Evolutionary conservation across 257 asterid species (phyloP).

Genomic region (Datura wrightii): DNA sequence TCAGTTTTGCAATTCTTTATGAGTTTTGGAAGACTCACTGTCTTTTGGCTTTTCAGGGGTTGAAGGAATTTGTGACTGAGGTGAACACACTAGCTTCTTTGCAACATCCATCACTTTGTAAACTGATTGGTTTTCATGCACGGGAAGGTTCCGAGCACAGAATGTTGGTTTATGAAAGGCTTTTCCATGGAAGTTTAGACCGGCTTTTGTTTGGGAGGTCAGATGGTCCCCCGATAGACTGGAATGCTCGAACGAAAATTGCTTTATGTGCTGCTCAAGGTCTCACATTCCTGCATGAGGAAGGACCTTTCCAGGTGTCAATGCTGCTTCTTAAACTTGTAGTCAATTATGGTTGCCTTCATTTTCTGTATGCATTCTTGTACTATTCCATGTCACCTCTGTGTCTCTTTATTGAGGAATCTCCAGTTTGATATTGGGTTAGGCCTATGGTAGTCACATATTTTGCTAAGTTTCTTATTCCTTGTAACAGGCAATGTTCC

Average conservation of each 20-base stretch:
- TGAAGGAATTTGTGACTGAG: slow-evolving; percentile 83
- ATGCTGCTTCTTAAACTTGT: slow-evolving; percentile 26
- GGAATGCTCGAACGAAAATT: slow-evolving; percentile 93
- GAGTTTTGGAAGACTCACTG: not conserved
- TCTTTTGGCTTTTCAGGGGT: slow-evolving; percentile 58
- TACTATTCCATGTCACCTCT: not conserved
- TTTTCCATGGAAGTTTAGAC: slow-evolving; percentile 90
- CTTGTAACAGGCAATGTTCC: slow-evolving; percentile 87
- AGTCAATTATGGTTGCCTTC: not conserved
- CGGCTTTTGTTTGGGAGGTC: slow-evolving; percentile 84
- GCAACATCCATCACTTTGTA: slow-evolving; percentile 80
- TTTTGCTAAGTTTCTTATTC: slow-evolving; percentile 30
- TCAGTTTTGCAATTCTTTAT: not conserved
- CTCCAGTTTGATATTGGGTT: not conserved
- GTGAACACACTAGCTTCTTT: slow-evolving; percentile 78
- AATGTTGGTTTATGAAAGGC: slow-evolving; percentile 89
- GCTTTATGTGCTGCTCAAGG: slow-evolving; percentile 93
- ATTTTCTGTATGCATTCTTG: slow-evolving; percentile 24
- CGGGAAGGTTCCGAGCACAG: slow-evolving; percentile 79
- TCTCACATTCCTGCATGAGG: slow-evolving; percentile 93
- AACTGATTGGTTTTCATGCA: slow-evolving; percentile 87
- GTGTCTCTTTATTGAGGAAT: slow-evolving; percentile 1
- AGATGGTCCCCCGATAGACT: slow-evolving; percentile 91
- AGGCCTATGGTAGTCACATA: not conserved
- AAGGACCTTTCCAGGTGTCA: slow-evolving; percentile 94